Percentiles rank a stretch among this genome's conserved stretches.
Evolutionary conservation across 352 stramenopile genomes (phyloP).

Genomic region (Phytophthora rubi): DNA sequence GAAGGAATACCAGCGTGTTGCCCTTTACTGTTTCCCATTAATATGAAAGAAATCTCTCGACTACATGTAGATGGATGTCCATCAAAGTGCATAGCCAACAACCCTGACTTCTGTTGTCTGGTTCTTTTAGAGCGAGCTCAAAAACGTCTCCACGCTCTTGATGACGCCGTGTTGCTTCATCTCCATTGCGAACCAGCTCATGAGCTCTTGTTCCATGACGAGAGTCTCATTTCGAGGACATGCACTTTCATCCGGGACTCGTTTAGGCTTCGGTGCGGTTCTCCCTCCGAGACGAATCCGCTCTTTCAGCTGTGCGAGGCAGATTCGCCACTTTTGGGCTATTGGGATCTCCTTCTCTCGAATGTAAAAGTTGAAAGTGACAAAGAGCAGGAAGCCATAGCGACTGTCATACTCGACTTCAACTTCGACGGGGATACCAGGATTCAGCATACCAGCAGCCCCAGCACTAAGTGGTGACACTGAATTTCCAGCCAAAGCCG

Average conservation of each 20-base stretch:
- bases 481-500: conserved; percentile 27
- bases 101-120: no score
- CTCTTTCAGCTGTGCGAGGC: conserved; percentile 18
- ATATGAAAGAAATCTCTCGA: not conserved
- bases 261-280: conserved; percentile 17
- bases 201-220: conserved; percentile 51
- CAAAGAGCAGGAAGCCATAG: conserved; percentile 58
- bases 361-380: conserved; percentile 56
- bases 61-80: no score
- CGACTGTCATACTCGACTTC: conserved; percentile 74
- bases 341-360: conserved; percentile 27
- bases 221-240: conserved; percentile 36
- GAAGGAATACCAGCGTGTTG: not conserved
- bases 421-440: conserved; percentile 68
- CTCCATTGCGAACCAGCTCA: conserved; percentile 59
- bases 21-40: not conserved
- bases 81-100: no score
- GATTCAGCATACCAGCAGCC: conserved; percentile 26
- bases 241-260: conserved; percentile 2
- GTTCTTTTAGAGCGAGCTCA: conserved; percentile 26
- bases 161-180: conserved; percentile 66
- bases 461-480: conserved; percentile 27
- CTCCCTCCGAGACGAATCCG: conserved; percentile 16
- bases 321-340: conserved; percentile 5
- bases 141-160: conserved; percentile 40